These are phyloP conservation scores for Penstemon newberryi DNA, from an alignment of 257 asterid genomes.

Conservation along the genomic window DNA sequence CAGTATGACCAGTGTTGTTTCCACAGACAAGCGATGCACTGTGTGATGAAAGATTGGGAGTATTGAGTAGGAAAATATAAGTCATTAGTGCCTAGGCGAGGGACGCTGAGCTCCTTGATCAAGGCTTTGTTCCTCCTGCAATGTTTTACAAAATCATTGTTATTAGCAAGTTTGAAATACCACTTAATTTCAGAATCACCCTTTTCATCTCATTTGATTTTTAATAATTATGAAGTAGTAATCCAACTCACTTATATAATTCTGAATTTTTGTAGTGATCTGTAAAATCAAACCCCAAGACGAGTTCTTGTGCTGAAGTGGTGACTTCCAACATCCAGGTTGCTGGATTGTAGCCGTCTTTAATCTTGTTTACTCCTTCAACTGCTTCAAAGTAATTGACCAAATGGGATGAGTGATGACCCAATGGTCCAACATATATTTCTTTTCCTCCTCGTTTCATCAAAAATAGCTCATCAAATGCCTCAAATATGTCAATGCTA, in stretches of 20 bases:
- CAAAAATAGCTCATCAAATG: slow-evolving; percentile 76
- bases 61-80: slow-evolving; percentile 14
- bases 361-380: slow-evolving; percentile 55
- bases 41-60: slow-evolving; percentile 13
- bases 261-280: slow-evolving; percentile 58
- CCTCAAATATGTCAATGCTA: slow-evolving; percentile 79
- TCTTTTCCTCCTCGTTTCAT: slow-evolving; percentile 82
- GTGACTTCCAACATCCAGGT: slow-evolving; percentile 86
- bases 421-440: slow-evolving; percentile 80
- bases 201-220: too few species aligned
- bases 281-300: slow-evolving; percentile 55
- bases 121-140: slow-evolving; percentile 20
- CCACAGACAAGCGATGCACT: slow-evolving; percentile 4
- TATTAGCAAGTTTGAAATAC: too few species aligned
- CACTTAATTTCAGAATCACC: too few species aligned
- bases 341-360: slow-evolving; percentile 72
- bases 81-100: slow-evolving; percentile 17
- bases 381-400: slow-evolving; percentile 70
- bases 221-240: too few species aligned
- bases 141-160: background rate
- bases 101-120: slow-evolving; percentile 18
- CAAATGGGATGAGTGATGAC: slow-evolving; percentile 52
- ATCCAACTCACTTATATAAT: slow-evolving; percentile 36
- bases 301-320: slow-evolving; percentile 55
- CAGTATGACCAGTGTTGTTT: slow-evolving; percentile 25